Percentiles rank a stretch among this genome's conserved stretches.
Conservation (phyloP, 139 green algal species). For the Deuterostichococcus epilithicus region DNA sequence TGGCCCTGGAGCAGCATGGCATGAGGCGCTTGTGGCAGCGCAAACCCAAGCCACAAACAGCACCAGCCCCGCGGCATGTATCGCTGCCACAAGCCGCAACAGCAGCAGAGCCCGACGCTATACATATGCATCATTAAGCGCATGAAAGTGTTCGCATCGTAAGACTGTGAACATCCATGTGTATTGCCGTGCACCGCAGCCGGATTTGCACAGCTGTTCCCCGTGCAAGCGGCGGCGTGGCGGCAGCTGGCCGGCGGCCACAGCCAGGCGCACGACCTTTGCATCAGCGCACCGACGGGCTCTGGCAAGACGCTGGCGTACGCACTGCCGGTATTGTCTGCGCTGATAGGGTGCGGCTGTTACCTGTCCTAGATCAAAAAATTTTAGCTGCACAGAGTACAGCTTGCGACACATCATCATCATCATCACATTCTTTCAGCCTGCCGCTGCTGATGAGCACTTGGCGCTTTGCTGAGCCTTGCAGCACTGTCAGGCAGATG, state of each 20-base stretch:
- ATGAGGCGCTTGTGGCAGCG: not conserved
- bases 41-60: not conserved
- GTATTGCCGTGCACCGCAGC: conserved; percentile 7
- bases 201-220: conserved; percentile 67
- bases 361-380: too few species aligned
- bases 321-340: conserved; percentile 69
- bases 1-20: not conserved
- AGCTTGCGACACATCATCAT: not conserved
- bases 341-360: conserved; percentile 37
- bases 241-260: conserved; percentile 54
- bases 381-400: not conserved
- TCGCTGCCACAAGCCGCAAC: not conserved
- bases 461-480: too few species aligned
- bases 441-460: not conserved
- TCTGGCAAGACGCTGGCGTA: conserved; percentile 91
- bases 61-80: not conserved
- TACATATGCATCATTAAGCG: not conserved
- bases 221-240: conserved; percentile 79
- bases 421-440: not conserved
- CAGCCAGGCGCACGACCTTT: conserved; percentile 74
- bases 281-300: conserved; percentile 80
- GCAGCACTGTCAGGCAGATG: too few species aligned
- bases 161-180: not conserved
- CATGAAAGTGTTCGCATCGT: not conserved
- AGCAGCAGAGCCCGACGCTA: not conserved